phyloP scores from a whole-genome alignment of 768 basidiomycete species.

The Suillus fuscotomentosus region DNA sequence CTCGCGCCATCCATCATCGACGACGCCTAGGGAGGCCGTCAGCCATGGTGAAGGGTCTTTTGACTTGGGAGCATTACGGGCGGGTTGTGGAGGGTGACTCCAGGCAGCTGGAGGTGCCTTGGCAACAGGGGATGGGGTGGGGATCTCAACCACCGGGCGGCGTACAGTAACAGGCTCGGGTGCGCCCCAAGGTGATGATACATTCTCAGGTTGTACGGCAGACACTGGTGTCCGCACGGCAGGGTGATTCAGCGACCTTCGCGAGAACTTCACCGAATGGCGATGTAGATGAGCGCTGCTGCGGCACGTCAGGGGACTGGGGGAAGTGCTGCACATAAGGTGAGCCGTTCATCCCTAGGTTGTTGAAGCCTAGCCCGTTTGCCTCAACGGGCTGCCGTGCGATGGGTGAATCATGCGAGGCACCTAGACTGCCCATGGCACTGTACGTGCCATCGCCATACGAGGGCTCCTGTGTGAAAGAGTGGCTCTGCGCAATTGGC shows the following conservation, averaged over 20 bases:
- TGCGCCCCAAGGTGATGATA: constrained; percentile 21
- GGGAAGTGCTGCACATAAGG: constrained; percentile 22
- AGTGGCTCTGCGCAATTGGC: constrained; percentile 20
- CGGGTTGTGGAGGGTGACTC: constrained; percentile 26
- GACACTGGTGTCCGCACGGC: constrained; percentile 21
- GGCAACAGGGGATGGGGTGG: constrained; percentile 13
- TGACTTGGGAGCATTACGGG: constrained; percentile 16
- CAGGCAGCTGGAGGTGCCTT: constrained; percentile 33
- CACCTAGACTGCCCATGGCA: constrained; percentile 19
- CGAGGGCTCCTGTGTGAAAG: constrained; percentile 24
- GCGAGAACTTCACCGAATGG: constrained; percentile 22
- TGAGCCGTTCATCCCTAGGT: constrained; percentile 13
- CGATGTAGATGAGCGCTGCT: constrained; percentile 21
- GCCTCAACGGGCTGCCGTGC: constrained; percentile 21
- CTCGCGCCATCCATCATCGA: constrained; percentile 48
- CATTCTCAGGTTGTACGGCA: constrained; percentile 19
- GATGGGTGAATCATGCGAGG: constrained; percentile 22
- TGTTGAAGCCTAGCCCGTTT: constrained; percentile 23
- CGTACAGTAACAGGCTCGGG: constrained; percentile 10
- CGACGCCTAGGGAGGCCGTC: constrained; percentile 42
- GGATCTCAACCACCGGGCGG: constrained; percentile 15
- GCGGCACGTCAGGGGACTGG: constrained; percentile 22
- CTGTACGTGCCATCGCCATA: constrained; percentile 23
- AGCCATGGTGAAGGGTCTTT: constrained; percentile 58
- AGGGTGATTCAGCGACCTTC: constrained; percentile 17